Evolutionary conservation across 208 protist species (phyloP).

Genomic region (Acanthamoeba polyphaga): DNA sequence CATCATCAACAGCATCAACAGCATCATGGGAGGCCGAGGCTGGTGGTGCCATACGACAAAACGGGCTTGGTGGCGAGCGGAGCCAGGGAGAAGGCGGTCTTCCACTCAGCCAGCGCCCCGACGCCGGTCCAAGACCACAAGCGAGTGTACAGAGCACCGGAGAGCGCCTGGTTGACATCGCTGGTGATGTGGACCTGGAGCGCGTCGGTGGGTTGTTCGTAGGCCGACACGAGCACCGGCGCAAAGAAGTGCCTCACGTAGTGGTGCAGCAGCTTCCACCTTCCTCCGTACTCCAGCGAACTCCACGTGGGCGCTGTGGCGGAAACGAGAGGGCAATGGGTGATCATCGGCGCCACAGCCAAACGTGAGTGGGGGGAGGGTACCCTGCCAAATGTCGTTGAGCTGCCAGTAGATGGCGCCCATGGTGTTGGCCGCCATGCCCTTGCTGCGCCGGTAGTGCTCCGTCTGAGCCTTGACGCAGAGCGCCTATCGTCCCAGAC

Average conservation of each 20-base stretch:
- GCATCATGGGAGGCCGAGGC: neutral
- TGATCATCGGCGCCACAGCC: neutral
- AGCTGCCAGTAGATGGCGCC: slow-evolving; percentile 90
- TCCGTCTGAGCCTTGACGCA: neutral
- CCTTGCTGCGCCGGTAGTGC: slow-evolving; percentile 5
- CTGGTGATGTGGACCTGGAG: slow-evolving; percentile 26
- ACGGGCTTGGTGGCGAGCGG: neutral
- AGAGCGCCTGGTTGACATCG: neutral
- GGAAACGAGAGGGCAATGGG: too few species aligned
- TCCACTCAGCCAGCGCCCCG: neutral
- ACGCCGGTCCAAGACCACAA: neutral
- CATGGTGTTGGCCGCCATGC: slow-evolving; percentile 35
- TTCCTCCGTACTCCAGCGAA: slow-evolving; percentile 83
- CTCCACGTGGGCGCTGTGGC: slow-evolving; percentile 75
- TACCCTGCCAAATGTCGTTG: slow-evolving; percentile 87
- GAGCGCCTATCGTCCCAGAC: neutral
- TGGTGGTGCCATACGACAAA: neutral
- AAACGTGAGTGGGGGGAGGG: neutral
- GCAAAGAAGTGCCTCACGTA: slow-evolving; percentile 79
- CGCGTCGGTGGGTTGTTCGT: neutral
- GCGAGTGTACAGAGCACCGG: neutral
- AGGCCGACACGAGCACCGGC: slow-evolving; percentile 69
- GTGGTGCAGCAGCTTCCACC: slow-evolving; percentile 86
- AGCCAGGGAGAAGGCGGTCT: neutral
- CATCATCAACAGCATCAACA: too few species aligned